Conservation (phyloP, 441 rosid species). For the Pelargonium hybrid region DNA sequence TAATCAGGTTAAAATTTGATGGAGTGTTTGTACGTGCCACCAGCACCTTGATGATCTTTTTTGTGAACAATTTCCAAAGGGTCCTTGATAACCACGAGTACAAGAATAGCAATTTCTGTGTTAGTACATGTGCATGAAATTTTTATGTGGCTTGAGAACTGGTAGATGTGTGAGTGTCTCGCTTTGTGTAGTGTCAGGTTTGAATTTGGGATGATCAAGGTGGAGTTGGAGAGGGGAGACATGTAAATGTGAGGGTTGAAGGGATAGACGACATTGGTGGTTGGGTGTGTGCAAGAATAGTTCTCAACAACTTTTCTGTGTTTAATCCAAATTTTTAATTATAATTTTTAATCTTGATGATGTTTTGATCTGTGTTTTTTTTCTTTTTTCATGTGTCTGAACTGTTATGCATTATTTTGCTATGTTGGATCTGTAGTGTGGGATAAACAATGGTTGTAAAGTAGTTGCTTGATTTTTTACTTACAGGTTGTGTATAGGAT, state of each 20-base stretch:
- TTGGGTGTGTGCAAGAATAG: neutral
- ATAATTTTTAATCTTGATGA: neutral
- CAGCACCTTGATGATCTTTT: neutral
- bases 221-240: neutral
- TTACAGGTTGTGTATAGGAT: slow-evolving; percentile 26
- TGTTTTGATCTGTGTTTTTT: neutral
- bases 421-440: too few species aligned
- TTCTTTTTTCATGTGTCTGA: neutral
- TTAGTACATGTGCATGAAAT: neutral
- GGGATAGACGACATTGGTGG: neutral
- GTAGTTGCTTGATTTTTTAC: neutral
- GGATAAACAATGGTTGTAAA: neutral
- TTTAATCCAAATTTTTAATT: neutral
- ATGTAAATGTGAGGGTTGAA: neutral
- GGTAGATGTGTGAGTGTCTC: neutral
- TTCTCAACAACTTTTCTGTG: neutral
- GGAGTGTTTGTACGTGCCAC: neutral
- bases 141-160: neutral
- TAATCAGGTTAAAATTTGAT: neutral
- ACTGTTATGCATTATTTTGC: neutral
- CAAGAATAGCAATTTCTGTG: neutral
- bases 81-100: neutral
- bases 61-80: neutral
- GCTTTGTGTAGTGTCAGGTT: too few species aligned
- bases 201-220: neutral